Base-by-base conservation (phyloP, 2,329 filamentous ascomycete species). In the Pseudopyrenochaeta lycopersici region DNA sequence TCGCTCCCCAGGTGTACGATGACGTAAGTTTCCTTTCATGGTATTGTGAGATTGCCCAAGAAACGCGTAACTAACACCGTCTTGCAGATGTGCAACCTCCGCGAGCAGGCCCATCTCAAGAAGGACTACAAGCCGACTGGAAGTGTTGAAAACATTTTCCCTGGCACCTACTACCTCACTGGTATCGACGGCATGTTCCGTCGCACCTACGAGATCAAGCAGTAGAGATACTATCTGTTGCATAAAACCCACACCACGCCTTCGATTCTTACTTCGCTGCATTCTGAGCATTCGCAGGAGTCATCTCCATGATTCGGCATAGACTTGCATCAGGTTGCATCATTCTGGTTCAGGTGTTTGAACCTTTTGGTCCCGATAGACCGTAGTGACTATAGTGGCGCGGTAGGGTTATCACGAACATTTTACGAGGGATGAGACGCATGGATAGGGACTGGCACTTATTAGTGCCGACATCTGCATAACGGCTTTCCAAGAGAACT, bases 91-190 rank as follows among this genome's bases (percentile, higher is more conserved):
- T 83, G 81, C 77, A 79, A 80, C 66, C 74, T 82, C 49, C 77
- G 81, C 49, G 79, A 82, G 74, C 73, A 77, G 56, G 81, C 81
- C 43, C 80, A 83, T 58, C 65, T 82, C 52, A 76, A 82, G 76
- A 81, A 80, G 73, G 72, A 77, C 66, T 82, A 78, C 72, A 77
- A 72, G 52, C 81, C 81, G 21, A 62, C 68, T 46, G 81, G 80
- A 55, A 76, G 67, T 56, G 62, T 71, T 31, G 80, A 81, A 30
- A 76, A 71, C 46, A 72, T 82, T 35, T 68, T 78, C 55, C 75
- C 79, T 3, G 80, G 79, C 46, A 81, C 80, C 7, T 83, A 83
- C 73, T 83, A 82, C 70, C 78, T 83, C 49, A 80, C 78, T 49
- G 68, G 75, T 52, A 73, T 83, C 43, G 80, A 83, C 63, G 74